Base-by-base conservation (phyloP, 306 rosid genomes). In the Oemleria cerasiformis region DNA sequence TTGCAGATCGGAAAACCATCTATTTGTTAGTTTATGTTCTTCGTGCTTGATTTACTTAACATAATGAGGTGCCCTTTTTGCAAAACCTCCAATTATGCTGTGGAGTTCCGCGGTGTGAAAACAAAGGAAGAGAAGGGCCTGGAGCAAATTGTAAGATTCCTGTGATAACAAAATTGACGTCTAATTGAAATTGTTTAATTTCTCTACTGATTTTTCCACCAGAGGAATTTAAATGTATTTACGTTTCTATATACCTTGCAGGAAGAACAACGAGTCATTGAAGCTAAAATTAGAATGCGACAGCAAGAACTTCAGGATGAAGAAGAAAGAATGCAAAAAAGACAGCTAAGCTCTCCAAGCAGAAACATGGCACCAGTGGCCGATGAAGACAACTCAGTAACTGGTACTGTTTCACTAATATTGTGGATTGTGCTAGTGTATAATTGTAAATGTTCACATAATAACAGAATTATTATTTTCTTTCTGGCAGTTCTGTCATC, bases 221-320 rank as follows among this genome's bases (percentile, higher is more conserved):
- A 42, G 64, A 68, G 56, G 51, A 51, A 15, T 23, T 72, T 14
- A 30, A 60, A 64, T 45, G 58, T 42, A 40, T 38, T 44, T 66
- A n/a, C 58, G 47, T 71, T 65, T 75, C 57, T 63, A 67, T 9
- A 36, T 81, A 70, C 39, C 76, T 61, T 70, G 77, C 77, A 91
- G 97, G 99, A 95, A 78, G 99, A 95, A 82, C 99, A 95, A 60
- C 95, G 99, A 50, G 99, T 95, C 73, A 95, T 95, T 65, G 99
- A 95, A 84, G 99, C 99, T 43, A 91, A 91, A 85, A 91, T 95
- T 75, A 95, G 97, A 86, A 95, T 91, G 72, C 92, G 92, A 42
- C 91, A 84, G 80, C 87, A 91, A 74, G 96, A 95, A 81, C 82
- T 95, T 74, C 88, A 74, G 79, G 97, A 89, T 75, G 99, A 95